Conservation (phyloP, 2,329 filamentous ascomycete genomes). For the Botrytis medusae region DNA sequence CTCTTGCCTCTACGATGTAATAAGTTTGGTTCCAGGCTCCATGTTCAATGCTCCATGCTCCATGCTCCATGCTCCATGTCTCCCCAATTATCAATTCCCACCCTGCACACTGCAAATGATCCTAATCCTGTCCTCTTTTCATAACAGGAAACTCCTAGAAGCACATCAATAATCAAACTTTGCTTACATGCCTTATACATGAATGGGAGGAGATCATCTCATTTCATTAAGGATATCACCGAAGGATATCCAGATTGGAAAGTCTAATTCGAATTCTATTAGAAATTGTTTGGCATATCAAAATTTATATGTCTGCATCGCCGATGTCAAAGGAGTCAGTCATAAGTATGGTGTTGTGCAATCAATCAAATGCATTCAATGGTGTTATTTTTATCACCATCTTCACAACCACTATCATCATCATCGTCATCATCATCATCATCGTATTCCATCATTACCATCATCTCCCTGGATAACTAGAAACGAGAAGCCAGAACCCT, state of each 20-base stretch:
- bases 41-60: neutral
- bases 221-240: constrained; percentile 9
- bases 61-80: neutral
- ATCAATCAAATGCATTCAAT: neutral
- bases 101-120: neutral
- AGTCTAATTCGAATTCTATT: neutral
- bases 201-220: neutral
- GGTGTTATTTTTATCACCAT: neutral
- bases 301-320: neutral
- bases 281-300: neutral
- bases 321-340: neutral
- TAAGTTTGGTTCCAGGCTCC: neutral
- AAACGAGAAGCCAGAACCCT: neutral
- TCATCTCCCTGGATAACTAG: neutral
- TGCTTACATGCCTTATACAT: neutral
- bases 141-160: neutral
- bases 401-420: too few species aligned
- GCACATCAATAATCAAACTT: neutral
- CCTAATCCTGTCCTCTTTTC: neutral
- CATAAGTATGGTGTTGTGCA: neutral
- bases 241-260: neutral
- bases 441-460: neutral
- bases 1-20: neutral
- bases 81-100: neutral
- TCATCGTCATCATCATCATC: neutral